Conservation (phyloP, 805 yeast species). For the Diddensiella transvaalensis region DNA sequence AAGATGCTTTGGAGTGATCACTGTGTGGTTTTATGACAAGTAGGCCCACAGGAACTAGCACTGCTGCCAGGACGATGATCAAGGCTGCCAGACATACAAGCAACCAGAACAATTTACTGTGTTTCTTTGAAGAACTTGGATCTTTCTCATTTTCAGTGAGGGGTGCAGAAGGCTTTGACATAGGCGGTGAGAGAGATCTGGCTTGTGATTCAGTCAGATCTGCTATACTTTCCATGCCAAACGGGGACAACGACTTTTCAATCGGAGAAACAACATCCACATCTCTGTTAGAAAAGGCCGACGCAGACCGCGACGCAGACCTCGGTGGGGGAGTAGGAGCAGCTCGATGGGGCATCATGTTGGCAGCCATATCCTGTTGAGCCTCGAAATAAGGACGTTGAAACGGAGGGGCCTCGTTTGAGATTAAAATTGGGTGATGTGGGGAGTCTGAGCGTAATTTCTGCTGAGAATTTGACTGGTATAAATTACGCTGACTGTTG, state of each 20-base stretch:
- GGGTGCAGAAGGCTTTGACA: not conserved
- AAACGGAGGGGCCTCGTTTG: not conserved
- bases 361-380: not conserved
- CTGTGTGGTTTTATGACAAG: slow-evolving; percentile 22
- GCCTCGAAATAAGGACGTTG: slow-evolving; percentile 4
- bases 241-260: not conserved
- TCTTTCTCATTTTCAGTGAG: not conserved
- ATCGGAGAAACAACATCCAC: not conserved
- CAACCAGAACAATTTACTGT: not conserved
- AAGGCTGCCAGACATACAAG: slow-evolving; percentile 12
- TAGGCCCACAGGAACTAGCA: slow-evolving; percentile 31
- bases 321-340: not conserved
- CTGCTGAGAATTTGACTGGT: slow-evolving; percentile 3
- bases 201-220: not conserved
- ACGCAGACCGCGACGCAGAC: not conserved
- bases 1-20: not conserved
- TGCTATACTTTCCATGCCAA: not conserved
- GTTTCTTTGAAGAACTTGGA: slow-evolving; percentile 6
- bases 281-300: not conserved
- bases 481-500: not conserved
- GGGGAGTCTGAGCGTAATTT: slow-evolving; percentile 1
- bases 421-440: not conserved
- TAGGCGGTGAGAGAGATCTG: not conserved
- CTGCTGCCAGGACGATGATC: slow-evolving; percentile 26
- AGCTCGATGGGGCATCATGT: not conserved